Evolutionary conservation across 2,329 filamentous ascomycete genomes (phyloP).

Genomic region (Colletotrichum australisinense): DNA sequence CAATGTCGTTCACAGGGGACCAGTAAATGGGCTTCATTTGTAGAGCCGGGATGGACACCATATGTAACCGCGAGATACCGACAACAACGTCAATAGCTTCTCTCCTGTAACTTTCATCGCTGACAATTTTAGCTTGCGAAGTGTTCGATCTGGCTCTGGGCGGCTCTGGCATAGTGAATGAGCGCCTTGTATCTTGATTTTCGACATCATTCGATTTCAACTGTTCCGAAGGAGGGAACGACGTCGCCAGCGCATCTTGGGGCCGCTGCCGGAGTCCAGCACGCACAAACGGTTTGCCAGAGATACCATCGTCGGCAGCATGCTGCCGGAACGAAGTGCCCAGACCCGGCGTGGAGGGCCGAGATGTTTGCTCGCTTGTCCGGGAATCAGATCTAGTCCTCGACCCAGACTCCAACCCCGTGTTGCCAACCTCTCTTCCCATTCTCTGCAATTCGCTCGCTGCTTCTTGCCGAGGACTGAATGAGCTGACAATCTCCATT

Average conservation of each 20-base stretch:
- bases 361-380: conserved; percentile 28
- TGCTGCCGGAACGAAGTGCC: conserved; percentile 17
- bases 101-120: conserved; percentile 17
- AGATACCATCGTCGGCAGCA: conserved; percentile 61
- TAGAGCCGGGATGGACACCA: conserved; percentile 84
- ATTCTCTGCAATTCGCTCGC: conserved; percentile 9
- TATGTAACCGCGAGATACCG: conserved; percentile 88
- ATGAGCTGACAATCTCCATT: conserved; percentile 30
- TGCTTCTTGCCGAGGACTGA: conserved; percentile 27
- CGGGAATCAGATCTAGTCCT: conserved; percentile 30
- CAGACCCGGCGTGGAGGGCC: conserved; percentile 19
- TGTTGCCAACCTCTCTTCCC: conserved; percentile 5
- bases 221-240: conserved; percentile 35
- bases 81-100: conserved; percentile 76
- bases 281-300: conserved; percentile 65
- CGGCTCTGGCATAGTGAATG: background rate
- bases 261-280: conserved; percentile 47
- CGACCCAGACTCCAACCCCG: background rate
- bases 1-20: conserved; percentile 92
- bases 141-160: background rate
- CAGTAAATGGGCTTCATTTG: conserved; percentile 98
- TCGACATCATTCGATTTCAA: background rate
- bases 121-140: background rate
- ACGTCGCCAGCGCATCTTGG: conserved; percentile 6
- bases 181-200: background rate